Evolutionary conservation across 2,329 filamentous ascomycete genomes (phyloP).

Genomic region (Penicillium sp.): DNA sequence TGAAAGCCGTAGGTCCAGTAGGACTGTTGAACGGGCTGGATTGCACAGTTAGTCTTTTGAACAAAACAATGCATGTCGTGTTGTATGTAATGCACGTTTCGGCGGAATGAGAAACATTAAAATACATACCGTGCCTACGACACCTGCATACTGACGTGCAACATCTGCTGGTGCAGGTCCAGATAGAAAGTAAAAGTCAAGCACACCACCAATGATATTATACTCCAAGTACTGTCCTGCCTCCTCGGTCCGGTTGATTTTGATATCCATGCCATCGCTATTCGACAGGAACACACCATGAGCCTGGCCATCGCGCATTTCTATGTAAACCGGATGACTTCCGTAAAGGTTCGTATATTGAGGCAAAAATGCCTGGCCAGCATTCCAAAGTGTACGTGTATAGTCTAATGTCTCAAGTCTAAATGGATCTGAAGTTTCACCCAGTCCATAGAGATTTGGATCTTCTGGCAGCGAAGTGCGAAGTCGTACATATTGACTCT

Average conservation of each 20-base stretch:
- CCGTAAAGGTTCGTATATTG: slow-evolving; percentile 66
- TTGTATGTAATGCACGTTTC: slow-evolving; percentile 20
- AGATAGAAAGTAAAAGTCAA: slow-evolving; percentile 67
- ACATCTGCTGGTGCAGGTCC: slow-evolving; percentile 58
- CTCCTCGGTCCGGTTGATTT: slow-evolving; percentile 60
- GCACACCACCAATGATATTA: slow-evolving; percentile 71
- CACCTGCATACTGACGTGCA: slow-evolving; percentile 55
- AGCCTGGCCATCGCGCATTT: slow-evolving; percentile 58
- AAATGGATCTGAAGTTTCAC: slow-evolving; percentile 71
- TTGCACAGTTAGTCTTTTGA: neutral
- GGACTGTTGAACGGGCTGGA: slow-evolving; percentile 67
- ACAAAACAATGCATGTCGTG: neutral
- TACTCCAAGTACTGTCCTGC: slow-evolving; percentile 69
- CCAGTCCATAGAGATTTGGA: slow-evolving; percentile 72
- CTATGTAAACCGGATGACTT: slow-evolving; percentile 69
- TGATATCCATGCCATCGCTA: slow-evolving; percentile 73
- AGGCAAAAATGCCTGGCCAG: slow-evolving; percentile 62
- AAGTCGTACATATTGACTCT: slow-evolving; percentile 73
- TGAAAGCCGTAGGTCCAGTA: slow-evolving; percentile 72
- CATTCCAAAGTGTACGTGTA: slow-evolving; percentile 65
- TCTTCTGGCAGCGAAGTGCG: slow-evolving; percentile 65
- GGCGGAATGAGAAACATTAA: slow-evolving; percentile 45
- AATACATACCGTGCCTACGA: slow-evolving; percentile 40
- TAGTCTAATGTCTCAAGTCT: slow-evolving; percentile 65
- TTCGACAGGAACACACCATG: slow-evolving; percentile 68